Conservation (phyloP, 257 asterid genomes). For the Eucommia ulmoides region DNA sequence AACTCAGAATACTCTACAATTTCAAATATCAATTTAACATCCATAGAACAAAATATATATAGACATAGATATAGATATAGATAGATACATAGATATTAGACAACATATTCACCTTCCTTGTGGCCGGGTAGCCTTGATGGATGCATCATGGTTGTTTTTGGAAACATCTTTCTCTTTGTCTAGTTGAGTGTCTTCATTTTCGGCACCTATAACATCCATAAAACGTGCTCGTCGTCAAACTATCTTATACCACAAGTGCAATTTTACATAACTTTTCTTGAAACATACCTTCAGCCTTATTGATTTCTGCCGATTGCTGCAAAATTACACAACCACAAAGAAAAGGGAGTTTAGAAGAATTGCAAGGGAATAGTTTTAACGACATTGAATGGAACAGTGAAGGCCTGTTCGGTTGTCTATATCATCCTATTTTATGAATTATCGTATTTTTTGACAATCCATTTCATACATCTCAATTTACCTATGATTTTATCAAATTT, state of each 20-base stretch:
- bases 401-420: too few relatives aligned
- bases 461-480: too few relatives aligned
- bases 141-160: constrained; percentile 21
- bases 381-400: too few relatives aligned
- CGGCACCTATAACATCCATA: constrained; percentile 22
- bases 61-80: background rate
- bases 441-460: too few relatives aligned
- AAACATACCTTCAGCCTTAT: constrained; percentile 42
- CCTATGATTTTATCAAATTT: too few relatives aligned
- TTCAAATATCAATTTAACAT: too few relatives aligned
- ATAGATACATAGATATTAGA: background rate
- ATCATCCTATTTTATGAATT: too few relatives aligned
- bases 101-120: constrained; percentile 69
- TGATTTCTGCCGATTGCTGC: constrained; percentile 56
- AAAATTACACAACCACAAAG: constrained; percentile 9
- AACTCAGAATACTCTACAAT: background rate
- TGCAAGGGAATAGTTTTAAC: too few relatives aligned
- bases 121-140: constrained; percentile 68
- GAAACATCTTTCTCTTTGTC: constrained; percentile 17
- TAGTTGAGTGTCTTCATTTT: constrained; percentile 18
- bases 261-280: constrained; percentile 1
- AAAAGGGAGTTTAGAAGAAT: too few relatives aligned
- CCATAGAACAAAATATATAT: background rate
- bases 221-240: too few relatives aligned
- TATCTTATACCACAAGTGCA: constrained; percentile 5